These are phyloP conservation scores for Amanita phalloides DNA, from an alignment of 768 basidiomycete species.

Conservation along the genomic window DNA sequence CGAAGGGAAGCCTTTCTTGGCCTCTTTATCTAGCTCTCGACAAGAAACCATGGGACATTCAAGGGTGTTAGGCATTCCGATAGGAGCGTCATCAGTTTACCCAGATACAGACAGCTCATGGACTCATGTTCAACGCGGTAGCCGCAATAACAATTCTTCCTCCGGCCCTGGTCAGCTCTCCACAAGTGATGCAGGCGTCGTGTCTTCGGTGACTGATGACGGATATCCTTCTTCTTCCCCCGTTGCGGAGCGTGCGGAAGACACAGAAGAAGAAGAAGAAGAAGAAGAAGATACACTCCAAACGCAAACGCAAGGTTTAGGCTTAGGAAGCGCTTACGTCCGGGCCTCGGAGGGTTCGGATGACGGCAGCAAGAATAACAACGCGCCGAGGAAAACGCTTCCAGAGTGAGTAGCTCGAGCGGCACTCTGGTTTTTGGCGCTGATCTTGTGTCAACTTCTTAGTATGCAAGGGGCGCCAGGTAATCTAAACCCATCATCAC, in stretches of 20 bases:
- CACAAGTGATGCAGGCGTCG: constrained; percentile 40
- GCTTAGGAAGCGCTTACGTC: constrained; percentile 15
- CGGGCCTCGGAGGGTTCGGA: constrained; percentile 9
- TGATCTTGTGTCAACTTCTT: constrained; percentile 2
- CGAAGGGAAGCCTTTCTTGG: constrained; percentile 2
- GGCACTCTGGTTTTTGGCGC: background rate
- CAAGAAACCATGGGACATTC: background rate
- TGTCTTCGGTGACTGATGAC: constrained; percentile 28
- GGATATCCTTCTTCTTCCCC: constrained; percentile 24
- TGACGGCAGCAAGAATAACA: constrained; percentile 8
- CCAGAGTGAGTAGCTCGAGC: constrained; percentile 37
- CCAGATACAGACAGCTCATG: constrained; percentile 51
- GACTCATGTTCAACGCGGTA: constrained; percentile 58
- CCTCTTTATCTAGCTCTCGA: background rate
- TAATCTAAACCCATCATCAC: constrained; percentile 40
- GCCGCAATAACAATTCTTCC: constrained; percentile 5
- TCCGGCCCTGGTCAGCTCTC: constrained; percentile 9
- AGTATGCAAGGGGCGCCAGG: constrained; percentile 61
- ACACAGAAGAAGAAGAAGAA: constrained; percentile 12
- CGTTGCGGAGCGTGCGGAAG: constrained; percentile 19
- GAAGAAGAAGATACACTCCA: constrained; percentile 10
- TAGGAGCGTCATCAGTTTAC: constrained; percentile 15
- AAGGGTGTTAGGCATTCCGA: background rate
- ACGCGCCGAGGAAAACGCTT: constrained; percentile 27
- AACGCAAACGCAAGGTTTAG: constrained; percentile 14